A percentile compares a stretch with the other conserved stretches of the same genome.
Evolutionary conservation across 306 rosid species (phyloP).

Genomic region (Vachellia collinsii): DNA sequence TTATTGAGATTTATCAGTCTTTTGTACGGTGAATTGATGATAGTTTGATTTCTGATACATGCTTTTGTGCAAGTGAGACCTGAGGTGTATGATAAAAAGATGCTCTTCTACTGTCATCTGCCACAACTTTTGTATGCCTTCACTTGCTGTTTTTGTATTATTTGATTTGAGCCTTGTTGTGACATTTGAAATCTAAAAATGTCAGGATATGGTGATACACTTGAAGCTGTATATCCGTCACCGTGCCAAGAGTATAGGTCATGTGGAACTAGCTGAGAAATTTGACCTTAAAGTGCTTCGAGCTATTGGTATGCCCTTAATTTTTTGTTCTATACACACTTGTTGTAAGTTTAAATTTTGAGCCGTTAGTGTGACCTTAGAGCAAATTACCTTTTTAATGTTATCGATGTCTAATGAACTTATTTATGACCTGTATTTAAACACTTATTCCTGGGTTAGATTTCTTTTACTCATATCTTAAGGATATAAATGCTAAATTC

Average conservation of each 20-base stretch:
- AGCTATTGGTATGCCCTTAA: slow-evolving; percentile 67
- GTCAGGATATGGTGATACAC: slow-evolving; percentile 50
- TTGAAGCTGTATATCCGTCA: slow-evolving; percentile 61
- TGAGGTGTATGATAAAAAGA: background rate
- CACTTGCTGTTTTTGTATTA: background rate
- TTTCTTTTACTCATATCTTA: no score
- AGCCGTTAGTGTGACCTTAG: no score
- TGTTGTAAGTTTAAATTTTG: background rate
- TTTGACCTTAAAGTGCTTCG: slow-evolving; percentile 73
- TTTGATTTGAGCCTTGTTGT: background rate
- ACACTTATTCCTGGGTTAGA: no score
- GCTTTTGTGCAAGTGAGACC: no score
- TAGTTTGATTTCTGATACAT: no score
- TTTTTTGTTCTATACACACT: background rate
- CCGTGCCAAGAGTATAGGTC: slow-evolving; percentile 62
- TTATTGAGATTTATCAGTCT: background rate
- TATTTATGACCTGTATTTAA: background rate
- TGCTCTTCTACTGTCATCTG: background rate
- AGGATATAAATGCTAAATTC: no score
- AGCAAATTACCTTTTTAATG: no score
- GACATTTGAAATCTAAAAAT: no score
- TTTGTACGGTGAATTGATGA: background rate
- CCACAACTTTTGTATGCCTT: background rate
- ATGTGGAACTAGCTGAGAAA: slow-evolving; percentile 50
- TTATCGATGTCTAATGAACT: background rate